Evolutionary conservation across 495 filamentous ascomycete genomes (phyloP).

Genomic region (Tuber borchii): DNA sequence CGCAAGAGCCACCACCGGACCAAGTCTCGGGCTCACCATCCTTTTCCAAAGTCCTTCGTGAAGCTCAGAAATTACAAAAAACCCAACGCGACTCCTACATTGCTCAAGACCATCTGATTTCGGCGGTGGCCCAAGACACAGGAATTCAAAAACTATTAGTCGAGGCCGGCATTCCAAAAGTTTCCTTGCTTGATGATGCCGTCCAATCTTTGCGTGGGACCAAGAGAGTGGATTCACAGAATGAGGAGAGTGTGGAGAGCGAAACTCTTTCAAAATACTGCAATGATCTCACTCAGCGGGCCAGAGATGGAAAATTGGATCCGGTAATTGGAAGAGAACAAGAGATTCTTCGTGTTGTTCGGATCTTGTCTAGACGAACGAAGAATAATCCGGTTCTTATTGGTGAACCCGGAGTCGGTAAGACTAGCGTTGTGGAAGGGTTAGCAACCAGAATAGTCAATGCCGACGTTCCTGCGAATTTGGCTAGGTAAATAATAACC

Average conservation of each 20-base stretch:
- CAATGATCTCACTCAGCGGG: conserved; percentile 91
- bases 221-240: conserved; percentile 85
- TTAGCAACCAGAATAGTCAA: conserved; percentile 94
- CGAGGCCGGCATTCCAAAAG: conserved; percentile 85
- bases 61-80: conserved; percentile 84
- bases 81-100: conserved; percentile 93
- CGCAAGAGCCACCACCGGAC: conserved; percentile 91
- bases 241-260: conserved; percentile 78
- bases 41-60: conserved; percentile 71
- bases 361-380: conserved; percentile 85
- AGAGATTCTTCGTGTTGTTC: conserved; percentile 87
- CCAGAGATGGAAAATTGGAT: conserved; percentile 93
- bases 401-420: conserved; percentile 95
- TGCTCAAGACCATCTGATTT: conserved; percentile 88
- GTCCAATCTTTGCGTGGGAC: conserved; percentile 86
- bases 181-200: conserved; percentile 80
- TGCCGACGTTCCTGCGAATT: conserved; percentile 85
- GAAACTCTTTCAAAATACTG: conserved; percentile 97
- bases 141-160: conserved; percentile 64
- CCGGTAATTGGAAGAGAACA: conserved; percentile 96
- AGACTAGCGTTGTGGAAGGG: conserved; percentile 96
- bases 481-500: conserved; percentile 54
- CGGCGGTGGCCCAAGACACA: conserved; percentile 69
- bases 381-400: conserved; percentile 98
- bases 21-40: conserved; percentile 68